Evolutionary conservation across 768 basidiomycete genomes (phyloP), one percentile per base, ranked within the genome.

Genomic region (Lepiota subincarnata): DNA sequence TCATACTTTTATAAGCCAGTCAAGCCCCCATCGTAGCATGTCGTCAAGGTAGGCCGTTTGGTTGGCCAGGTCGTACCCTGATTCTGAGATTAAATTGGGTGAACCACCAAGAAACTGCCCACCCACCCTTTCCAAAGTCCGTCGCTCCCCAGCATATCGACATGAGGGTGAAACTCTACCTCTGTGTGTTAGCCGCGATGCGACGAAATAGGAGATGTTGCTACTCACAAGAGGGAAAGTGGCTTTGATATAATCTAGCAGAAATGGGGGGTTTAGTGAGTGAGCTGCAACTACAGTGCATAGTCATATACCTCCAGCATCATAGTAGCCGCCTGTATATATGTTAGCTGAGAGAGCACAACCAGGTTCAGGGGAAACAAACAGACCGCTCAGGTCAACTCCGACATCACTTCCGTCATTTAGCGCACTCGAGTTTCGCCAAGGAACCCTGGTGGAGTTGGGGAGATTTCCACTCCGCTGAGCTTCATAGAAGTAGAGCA

Each of bases 1-100:
- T 48, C 74, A 56, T 53, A 86, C 92, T 75, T 90, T 92, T 48
- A 95, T 91, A 47, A 95, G 71, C 92, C 92, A 97, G 68, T 92
- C 87, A 41, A 92, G 78, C 20, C 92, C 87, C 90, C 91, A 96
- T 55, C 93, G 82, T 48, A 96, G 71, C 76, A 89, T 93, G 56
- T 82, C 81, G 61, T 97, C 95, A n/a, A 97, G 81, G 66, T 96
- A 97, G 2, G 83, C 80, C 0, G 92, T 92, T 69, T 96, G 93
- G 49, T 90, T 89, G 48, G 91, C 83, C 47, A 82, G 60, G 58
- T 93, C 90, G 63, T 94, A 97, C 13, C 88, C 89, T 87, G 48
- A 16, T 10, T 41, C 13, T 45, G 26, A 38, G 24, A 46, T 48
- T 16, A 26, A 41, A 36, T 50, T 50, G 52, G 28, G 48, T 37